These are phyloP conservation scores for Kurtzmaniella quercitrusa DNA, from an alignment of 1,139 yeast species.

Conservation along the genomic window DNA sequence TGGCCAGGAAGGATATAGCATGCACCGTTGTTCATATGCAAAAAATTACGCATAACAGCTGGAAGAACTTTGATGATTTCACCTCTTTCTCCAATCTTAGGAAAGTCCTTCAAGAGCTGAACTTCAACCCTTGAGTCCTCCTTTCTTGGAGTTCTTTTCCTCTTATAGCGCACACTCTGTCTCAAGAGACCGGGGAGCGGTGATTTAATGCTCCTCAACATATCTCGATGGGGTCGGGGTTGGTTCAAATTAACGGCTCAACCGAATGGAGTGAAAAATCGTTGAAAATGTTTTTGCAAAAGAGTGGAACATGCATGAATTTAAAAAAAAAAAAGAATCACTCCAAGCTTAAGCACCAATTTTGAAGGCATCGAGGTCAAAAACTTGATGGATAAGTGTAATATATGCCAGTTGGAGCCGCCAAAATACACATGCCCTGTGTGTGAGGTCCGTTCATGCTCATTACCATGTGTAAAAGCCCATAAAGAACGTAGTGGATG, in stretches of 20 bases:
- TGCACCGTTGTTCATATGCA: constrained; percentile 72
- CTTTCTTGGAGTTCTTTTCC: constrained; percentile 15
- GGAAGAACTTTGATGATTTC: constrained; percentile 76
- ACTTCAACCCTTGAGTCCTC: constrained; percentile 46
- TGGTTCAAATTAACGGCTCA: background rate
- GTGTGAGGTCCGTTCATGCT: constrained; percentile 66
- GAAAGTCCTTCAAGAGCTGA: constrained; percentile 67
- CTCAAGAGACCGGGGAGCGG: background rate
- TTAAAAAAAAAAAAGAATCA: background rate
- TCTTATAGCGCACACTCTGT: constrained; percentile 10
- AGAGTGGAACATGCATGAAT: background rate
- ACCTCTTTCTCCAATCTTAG: constrained; percentile 60
- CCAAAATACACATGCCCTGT: constrained; percentile 83
- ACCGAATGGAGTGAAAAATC: background rate
- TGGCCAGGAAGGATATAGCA: constrained; percentile 54
- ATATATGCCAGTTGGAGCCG: constrained; percentile 43
- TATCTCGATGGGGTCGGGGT: background rate
- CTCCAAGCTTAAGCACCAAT: background rate
- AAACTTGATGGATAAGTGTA: constrained; percentile 28
- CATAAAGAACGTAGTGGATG: constrained; percentile 68
- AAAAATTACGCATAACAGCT: constrained; percentile 75
- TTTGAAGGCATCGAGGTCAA: background rate
- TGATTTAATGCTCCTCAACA: background rate
- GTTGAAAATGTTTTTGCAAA: background rate
- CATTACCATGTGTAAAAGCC: constrained; percentile 61